Percentiles rank a stretch among this genome's conserved stretches.
These are phyloP conservation scores for Gossypium arboreum DNA, from an alignment of 345 rosid genomes.

Conservation along the genomic window DNA sequence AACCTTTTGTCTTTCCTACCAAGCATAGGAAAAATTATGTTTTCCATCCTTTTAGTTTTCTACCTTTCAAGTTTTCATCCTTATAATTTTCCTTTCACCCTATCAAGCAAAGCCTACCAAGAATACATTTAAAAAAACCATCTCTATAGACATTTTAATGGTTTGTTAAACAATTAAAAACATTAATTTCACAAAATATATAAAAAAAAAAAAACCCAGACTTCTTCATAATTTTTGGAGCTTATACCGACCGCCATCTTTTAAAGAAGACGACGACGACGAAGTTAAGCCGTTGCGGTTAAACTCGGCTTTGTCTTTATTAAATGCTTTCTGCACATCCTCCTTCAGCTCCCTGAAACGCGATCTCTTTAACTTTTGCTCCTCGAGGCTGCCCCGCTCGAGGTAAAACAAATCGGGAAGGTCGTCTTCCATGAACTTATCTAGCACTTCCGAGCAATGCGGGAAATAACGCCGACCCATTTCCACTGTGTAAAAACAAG, in stretches of 20 bases:
- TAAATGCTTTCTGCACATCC: conserved; percentile 75
- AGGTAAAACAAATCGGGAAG: conserved; percentile 75
- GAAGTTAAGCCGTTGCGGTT: conserved; percentile 47
- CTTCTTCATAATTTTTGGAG: conserved; percentile 31
- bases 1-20: too few species aligned
- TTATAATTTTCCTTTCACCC: too few species aligned
- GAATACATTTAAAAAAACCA: not conserved
- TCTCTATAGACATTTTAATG: not conserved
- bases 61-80: too few species aligned
- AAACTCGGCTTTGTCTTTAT: conserved; percentile 72
- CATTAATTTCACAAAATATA: not conserved
- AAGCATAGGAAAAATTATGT: too few species aligned
- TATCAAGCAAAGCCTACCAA: too few species aligned
- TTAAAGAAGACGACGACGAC: conserved; percentile 53
- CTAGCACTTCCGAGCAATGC: conserved; percentile 77
- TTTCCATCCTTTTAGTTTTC: too few species aligned
- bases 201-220: too few species aligned
- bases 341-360: conserved; percentile 81
- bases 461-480: conserved; percentile 84
- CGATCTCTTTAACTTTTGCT: conserved; percentile 56
- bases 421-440: conserved; percentile 96
- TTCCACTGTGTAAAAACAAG: conserved; percentile 53
- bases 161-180: not conserved
- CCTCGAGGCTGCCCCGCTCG: conserved; percentile 58
- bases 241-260: conserved; percentile 24